Evolutionary conservation across 768 basidiomycete species (phyloP).

Genomic region (Suillus cothurnatus): DNA sequence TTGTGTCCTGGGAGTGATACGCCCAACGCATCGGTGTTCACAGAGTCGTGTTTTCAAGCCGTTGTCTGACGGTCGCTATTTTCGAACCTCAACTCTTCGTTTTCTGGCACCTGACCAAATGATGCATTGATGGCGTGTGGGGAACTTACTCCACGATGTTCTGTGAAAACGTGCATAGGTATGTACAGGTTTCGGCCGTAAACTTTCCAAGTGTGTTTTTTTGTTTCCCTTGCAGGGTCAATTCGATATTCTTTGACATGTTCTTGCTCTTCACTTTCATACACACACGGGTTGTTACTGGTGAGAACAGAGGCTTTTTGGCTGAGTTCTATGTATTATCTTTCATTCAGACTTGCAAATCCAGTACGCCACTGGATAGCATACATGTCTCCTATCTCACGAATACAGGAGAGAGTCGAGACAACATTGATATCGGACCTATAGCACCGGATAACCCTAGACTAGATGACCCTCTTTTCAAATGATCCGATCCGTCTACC

Average conservation of each 20-base stretch:
- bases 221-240: constrained; percentile 5
- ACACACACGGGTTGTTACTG: neutral
- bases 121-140: neutral
- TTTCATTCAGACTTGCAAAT: neutral
- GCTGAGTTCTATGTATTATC: neutral
- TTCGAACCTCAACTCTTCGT: neutral
- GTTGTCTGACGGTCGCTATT: neutral
- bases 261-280: neutral
- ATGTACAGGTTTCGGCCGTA: constrained; percentile 1
- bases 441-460: neutral
- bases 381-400: neutral
- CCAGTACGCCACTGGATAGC: neutral
- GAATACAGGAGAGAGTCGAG: neutral
- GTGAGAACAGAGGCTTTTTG: neutral
- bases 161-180: neutral
- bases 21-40: neutral
- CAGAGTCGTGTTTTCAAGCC: neutral
- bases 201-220: neutral
- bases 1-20: neutral
- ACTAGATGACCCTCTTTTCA: neutral
- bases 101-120: neutral
- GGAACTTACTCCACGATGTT: neutral
- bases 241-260: neutral
- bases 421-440: neutral
- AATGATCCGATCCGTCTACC: neutral